Percentiles rank a stretch among this genome's conserved stretches.
These are phyloP conservation scores for Beauveria brongniartii DNA, from an alignment of 2,329 filamentous ascomycete genomes.

Conservation along the genomic window DNA sequence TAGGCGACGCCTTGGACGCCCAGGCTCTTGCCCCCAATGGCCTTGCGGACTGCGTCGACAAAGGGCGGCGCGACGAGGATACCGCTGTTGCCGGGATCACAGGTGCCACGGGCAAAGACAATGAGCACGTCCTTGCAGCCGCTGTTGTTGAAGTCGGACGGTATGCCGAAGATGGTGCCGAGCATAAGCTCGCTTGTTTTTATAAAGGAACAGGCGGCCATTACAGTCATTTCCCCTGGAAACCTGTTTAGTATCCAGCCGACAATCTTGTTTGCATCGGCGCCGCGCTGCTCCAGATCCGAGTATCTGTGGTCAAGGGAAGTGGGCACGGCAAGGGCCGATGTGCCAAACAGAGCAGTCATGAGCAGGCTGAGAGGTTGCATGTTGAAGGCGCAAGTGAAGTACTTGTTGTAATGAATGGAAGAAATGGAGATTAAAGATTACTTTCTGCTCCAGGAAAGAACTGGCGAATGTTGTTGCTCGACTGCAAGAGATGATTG, in stretches of 20 bases:
- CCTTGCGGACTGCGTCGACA: constrained; percentile 16
- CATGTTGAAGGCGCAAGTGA: neutral
- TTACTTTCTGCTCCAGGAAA: neutral
- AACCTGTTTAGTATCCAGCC: constrained; percentile 10
- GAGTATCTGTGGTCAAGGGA: neutral
- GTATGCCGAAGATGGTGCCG: constrained; percentile 13
- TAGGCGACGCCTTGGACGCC: constrained; percentile 22
- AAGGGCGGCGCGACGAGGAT: constrained; percentile 21
- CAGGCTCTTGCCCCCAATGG: constrained; percentile 13
- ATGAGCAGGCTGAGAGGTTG: neutral
- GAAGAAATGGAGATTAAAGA: too few relatives aligned
- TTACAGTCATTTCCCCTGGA: constrained; percentile 12
- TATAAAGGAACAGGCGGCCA: constrained; percentile 14
- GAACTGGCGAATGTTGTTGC: neutral
- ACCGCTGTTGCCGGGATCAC: constrained; percentile 23
- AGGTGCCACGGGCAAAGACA: constrained; percentile 24
- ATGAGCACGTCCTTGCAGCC: constrained; percentile 21
- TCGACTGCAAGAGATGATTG: neutral
- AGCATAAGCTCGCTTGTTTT: constrained; percentile 12
- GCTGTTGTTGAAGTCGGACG: constrained; percentile 11
- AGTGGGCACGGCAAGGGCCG: constrained; percentile 3
- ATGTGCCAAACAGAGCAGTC: constrained; percentile 1
- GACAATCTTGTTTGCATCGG: constrained; percentile 6
- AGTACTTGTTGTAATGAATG: neutral
- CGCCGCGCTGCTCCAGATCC: neutral